These are phyloP conservation scores for Pseudogymnoascus sp. DNA, from an alignment of 2,329 filamentous ascomycete genomes.

Conservation along the genomic window DNA sequence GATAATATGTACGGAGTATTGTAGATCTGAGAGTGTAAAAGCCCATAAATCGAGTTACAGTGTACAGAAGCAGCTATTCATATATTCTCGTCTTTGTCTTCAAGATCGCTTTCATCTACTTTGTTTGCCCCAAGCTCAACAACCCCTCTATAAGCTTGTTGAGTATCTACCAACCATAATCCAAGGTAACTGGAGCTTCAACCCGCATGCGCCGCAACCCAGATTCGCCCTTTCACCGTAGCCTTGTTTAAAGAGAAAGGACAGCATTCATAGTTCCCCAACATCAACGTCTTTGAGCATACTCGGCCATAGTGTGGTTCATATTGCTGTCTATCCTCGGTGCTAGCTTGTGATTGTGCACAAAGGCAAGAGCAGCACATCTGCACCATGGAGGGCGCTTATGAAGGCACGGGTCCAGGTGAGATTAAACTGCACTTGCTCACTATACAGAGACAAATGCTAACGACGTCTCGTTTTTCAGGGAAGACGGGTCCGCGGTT, in stretches of 20 bases:
- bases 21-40: background rate
- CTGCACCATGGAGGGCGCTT: background rate
- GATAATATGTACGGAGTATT: background rate
- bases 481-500: constrained; percentile 45
- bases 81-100: background rate
- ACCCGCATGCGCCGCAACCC: constrained; percentile 1
- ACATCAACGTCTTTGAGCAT: background rate
- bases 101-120: background rate
- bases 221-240: background rate
- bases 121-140: background rate
- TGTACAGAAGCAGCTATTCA: background rate
- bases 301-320: background rate
- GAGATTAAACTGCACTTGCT: background rate
- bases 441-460: background rate
- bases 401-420: constrained; percentile 14
- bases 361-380: background rate
- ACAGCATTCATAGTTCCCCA: background rate
- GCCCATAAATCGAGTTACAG: background rate
- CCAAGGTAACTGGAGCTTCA: background rate
- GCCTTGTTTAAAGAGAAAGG: background rate
- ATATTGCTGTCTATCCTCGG: background rate
- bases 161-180: background rate
- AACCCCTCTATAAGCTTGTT: background rate
- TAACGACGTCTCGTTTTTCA: constrained; percentile 20
- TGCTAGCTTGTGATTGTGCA: constrained; percentile 1